Conservation (phyloP, 2,329 filamentous ascomycete genomes). For the Arachnopeziza araneosa region DNA sequence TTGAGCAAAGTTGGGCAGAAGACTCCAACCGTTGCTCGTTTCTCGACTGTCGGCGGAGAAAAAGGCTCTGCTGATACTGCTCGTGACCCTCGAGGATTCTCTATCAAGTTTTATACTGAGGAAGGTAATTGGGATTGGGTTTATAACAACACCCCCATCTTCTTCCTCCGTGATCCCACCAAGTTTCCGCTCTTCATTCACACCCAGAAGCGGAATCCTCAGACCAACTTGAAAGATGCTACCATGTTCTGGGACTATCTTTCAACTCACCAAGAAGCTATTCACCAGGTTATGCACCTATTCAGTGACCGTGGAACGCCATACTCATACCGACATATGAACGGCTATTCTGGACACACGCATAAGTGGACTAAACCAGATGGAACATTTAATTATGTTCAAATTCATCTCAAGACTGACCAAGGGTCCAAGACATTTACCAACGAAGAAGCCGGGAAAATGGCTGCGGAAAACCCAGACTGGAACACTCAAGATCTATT, state of each 20-base stretch:
- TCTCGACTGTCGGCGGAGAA: slow-evolving; percentile 68
- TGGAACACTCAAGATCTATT: slow-evolving; percentile 59
- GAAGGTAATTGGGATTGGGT: slow-evolving; percentile 71
- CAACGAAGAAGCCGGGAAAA: slow-evolving; percentile 48
- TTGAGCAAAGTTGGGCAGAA: slow-evolving; percentile 59
- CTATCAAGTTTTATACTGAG: slow-evolving; percentile 66
- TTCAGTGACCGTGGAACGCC: slow-evolving; percentile 63
- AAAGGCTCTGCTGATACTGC: slow-evolving; percentile 63
- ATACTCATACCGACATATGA: slow-evolving; percentile 60
- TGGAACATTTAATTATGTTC: slow-evolving; percentile 60
- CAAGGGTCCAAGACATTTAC: slow-evolving; percentile 57
- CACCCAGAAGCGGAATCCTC: slow-evolving; percentile 70
- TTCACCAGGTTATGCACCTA: slow-evolving; percentile 60
- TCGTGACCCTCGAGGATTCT: slow-evolving; percentile 62
- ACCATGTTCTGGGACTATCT: slow-evolving; percentile 40
- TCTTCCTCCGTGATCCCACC: slow-evolving; percentile 68
- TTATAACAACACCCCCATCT: slow-evolving; percentile 71
- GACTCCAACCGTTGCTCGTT: slow-evolving; percentile 60
- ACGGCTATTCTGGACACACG: slow-evolving; percentile 62
- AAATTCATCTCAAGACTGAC: slow-evolving; percentile 59
- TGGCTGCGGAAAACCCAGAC: slow-evolving; percentile 55
- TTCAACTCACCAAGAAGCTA: slow-evolving; percentile 54
- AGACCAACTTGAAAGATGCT: slow-evolving; percentile 64
- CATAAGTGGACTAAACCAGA: slow-evolving; percentile 62
- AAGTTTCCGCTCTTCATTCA: slow-evolving; percentile 75